Base-by-base conservation (phyloP, 805 yeast species). In the Candida ulmi region DNA sequence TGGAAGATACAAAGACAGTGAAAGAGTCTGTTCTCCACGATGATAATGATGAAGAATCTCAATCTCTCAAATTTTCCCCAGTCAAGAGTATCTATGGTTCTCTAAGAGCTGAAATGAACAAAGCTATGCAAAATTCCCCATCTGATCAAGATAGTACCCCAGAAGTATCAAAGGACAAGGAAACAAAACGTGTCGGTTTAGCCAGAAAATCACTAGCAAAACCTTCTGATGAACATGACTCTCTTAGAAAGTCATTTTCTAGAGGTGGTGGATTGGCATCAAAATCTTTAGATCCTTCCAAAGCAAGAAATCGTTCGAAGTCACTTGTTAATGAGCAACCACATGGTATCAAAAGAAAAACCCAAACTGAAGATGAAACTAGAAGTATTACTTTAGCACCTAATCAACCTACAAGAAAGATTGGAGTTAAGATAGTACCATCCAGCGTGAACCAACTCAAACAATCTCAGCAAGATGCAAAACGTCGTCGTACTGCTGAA, bases 401-500 rank as follows among this genome's bases (percentile, higher is more conserved):
- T 37, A 15, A 37, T 24, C 55, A 51, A 27, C 48, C 54, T 2
- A 43, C 45, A 23, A 50, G 52, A 40, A 55, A 51, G 35, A 47
- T 52, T 40, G 53, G 52, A 1, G 39, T 52, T 4, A 52, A 50
- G 34, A 44, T 54, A 37, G 46, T 52, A 17, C 43, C 56, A 7
- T 53, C 57, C 17, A 40, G 32, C 27, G 21, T 38, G 3, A 28
- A 18, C 3, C 51, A 49, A 36, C 11, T 42, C 3, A 47, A 50
- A 30, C 49, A 43, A 15, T 27, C 35, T 0, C 41, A 37, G 17
- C 55, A 47, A 21, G 57, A 49, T 38, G 44, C 42, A 21, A 50
- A 54, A 25, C 50, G 61, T 31, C 55, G 55, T 17, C 47, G 50
- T n/a, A 54, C 58, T 11, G 48, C 52, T 11, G 56, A 49, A 11